Evolutionary conservation across 371 early-diverging fungal species (phyloP), one percentile per base, ranked within the genome.

Genomic region (Lichtheimia ramosa): DNA sequence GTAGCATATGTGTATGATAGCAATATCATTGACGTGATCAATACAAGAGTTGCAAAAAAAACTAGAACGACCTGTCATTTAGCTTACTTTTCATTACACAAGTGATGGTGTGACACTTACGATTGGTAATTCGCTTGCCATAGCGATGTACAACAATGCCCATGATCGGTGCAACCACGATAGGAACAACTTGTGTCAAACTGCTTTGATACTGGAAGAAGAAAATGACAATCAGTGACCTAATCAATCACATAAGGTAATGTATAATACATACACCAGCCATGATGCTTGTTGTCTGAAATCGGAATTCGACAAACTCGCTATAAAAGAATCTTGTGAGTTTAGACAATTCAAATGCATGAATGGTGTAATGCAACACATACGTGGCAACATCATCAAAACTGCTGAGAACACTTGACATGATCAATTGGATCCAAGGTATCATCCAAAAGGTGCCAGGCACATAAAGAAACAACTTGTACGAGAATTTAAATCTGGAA

Each of bases 131-230:
- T 8, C 83, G 73, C n/a, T 71, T 62, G 13, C 87, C 87, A 56
- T 70, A 75, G 21, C 70, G 69, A 64, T 86, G 83, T 15, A 83
- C 68, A 15, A 82, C 25, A n/a, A 78, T 43, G 14, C 87, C 87
- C 63, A 82, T 60, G 12, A 81, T 14, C 2, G 87, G 87, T 13
- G 82, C 76, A 14, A 71, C 61, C 3, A 83, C 66, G 27, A 84
- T 78, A 0, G 87, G 87, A 14, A 83, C 62, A 14, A 74, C 74
- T 58, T 82, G 78, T 6, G 83, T 73, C 43, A 84, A 61, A 61
- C 82, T 80, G 60, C 82, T 75, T 70, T 82, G 79, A 59, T 81
- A 86, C 78, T 78, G 55, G 12, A 21, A 13, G 1, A 10, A 23
- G 10, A 13, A 28, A 39, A 53, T 12, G 49, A 51, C 43, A 25